Percentiles rank a stretch among this genome's conserved stretches.
Conservation (phyloP, 129 eudicot species). For the sunflower (Helianthus annuus) region HanXRQr2.0-SUNRISE NC_035439.2:139653993-139654492, state of each 20-base stretch:
- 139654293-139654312: background rate
- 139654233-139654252: background rate
- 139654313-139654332: background rate
- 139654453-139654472: slow-evolving; percentile 11
- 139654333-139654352: background rate
- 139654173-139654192: background rate
- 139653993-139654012: background rate
- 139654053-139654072: background rate
- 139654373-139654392: slow-evolving; percentile 20
- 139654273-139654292: background rate
- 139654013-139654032: slow-evolving; percentile 2
- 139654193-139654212: slow-evolving; percentile 15
- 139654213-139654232: background rate
- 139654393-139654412: slow-evolving; percentile 23
- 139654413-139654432: no score
- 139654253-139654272: slow-evolving; percentile 5
- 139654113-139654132: slow-evolving; percentile 17
- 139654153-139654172: slow-evolving; percentile 18
- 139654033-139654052: background rate
- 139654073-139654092: slow-evolving; percentile 6
- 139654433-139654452: background rate
- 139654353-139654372: slow-evolving; percentile 11
- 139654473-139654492: slow-evolving; percentile 20
- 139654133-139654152: slow-evolving; percentile 8
- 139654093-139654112: slow-evolving; percentile 20